Evolutionary conservation across 2,329 filamentous ascomycete genomes (phyloP).

Genomic region (Epichloe amarillans): DNA sequence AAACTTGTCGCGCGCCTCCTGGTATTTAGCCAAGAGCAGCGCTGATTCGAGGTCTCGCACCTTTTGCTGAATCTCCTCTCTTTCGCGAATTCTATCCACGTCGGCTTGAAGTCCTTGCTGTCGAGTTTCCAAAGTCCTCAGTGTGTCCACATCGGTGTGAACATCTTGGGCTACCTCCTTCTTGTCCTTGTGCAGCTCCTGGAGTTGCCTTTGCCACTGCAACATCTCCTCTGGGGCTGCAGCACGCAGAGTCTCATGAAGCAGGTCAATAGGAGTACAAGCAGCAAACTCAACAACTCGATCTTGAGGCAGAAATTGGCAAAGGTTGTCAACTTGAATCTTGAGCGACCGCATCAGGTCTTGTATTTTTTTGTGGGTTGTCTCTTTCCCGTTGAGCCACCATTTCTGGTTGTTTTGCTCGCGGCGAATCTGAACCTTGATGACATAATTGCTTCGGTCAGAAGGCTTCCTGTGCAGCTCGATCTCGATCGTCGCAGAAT

Average conservation of each 20-base stretch:
- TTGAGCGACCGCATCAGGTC: constrained; percentile 56
- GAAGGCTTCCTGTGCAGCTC: constrained; percentile 59
- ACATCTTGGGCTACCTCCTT: constrained; percentile 48
- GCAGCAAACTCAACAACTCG: constrained; percentile 88
- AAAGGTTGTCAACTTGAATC: constrained; percentile 95
- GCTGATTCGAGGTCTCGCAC: constrained; percentile 52
- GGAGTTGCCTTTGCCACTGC: constrained; percentile 63
- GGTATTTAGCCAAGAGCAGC: constrained; percentile 53
- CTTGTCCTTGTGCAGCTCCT: constrained; percentile 52
- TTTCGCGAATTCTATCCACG: constrained; percentile 69
- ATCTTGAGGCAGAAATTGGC: constrained; percentile 93
- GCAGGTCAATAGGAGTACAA: constrained; percentile 65
- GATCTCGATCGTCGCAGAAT: constrained; percentile 73
- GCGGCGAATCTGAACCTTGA: constrained; percentile 63
- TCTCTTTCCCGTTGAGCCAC: constrained; percentile 55
- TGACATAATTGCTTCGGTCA: constrained; percentile 53
- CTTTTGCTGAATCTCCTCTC: constrained; percentile 51
- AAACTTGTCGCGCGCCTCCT: constrained; percentile 34
- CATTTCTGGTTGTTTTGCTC: constrained; percentile 76
- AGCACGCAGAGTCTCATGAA: constrained; percentile 77
- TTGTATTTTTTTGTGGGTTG: constrained; percentile 51
- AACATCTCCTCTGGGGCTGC: constrained; percentile 74
- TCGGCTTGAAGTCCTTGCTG: constrained; percentile 67
- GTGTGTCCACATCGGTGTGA: constrained; percentile 43
- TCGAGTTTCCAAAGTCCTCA: constrained; percentile 56